Conservation (phyloP, 179 eudicot genomes). For the Heliamphora pulchella region DNA sequence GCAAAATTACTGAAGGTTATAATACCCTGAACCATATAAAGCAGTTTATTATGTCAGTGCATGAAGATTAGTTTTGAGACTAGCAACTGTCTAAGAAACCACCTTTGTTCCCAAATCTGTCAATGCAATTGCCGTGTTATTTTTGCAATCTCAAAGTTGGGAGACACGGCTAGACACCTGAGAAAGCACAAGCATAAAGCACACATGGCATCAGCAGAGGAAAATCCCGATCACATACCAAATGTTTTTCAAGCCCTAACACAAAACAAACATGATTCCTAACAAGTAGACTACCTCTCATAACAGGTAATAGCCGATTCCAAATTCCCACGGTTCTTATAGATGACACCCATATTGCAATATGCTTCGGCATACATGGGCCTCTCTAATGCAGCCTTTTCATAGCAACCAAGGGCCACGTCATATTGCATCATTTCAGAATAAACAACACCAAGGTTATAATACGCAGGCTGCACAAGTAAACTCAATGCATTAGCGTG, state of each 20-base stretch:
- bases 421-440: conserved; percentile 99
- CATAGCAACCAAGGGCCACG: conserved; percentile 86
- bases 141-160: conserved; percentile 98
- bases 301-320: conserved; percentile 96
- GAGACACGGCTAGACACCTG: conserved; percentile 98
- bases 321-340: conserved; percentile 90
- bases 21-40: neutral
- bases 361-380: conserved; percentile 99
- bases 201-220: conserved; percentile 12
- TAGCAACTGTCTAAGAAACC: neutral
- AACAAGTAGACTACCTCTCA: conserved; percentile 57
- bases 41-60: neutral
- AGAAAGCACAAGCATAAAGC: conserved; percentile 19
- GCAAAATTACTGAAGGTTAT: neutral
- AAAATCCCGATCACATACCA: neutral
- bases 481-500: conserved; percentile 24
- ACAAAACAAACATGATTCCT: neutral
- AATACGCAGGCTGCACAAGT: conserved; percentile 94
- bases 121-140: conserved; percentile 98
- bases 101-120: conserved; percentile 99
- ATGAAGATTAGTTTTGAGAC: neutral
- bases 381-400: conserved; percentile 93
- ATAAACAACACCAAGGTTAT: conserved; percentile 98
- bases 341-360: conserved; percentile 99
- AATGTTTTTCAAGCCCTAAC: neutral